Evolutionary conservation across 1,284 basidiomycete genomes (phyloP).

Genomic region (Gomphus bonarii): DNA sequence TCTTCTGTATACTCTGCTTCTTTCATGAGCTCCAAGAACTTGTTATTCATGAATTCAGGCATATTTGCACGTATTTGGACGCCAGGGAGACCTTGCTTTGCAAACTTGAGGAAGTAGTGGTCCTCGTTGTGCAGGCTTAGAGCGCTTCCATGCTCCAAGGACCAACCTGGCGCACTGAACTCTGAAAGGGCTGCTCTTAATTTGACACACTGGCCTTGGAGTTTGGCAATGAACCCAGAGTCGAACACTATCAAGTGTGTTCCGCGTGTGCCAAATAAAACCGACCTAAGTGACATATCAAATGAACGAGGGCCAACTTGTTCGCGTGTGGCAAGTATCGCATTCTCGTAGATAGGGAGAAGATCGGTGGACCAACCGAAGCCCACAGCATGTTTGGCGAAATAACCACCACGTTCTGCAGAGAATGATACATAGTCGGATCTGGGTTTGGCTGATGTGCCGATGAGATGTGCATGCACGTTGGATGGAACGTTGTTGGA

Average conservation of each 20-base stretch:
- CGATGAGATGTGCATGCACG: not conserved
- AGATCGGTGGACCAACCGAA: not conserved
- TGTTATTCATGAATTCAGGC: not conserved
- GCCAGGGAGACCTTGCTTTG: not conserved
- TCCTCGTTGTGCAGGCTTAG: not conserved
- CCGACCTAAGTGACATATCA: not conserved
- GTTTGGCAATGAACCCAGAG: not conserved
- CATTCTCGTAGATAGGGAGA: not conserved
- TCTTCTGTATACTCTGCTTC: not conserved
- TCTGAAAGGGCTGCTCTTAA: not conserved
- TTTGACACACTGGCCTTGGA: not conserved
- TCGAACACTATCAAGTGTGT: not conserved
- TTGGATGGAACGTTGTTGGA: not conserved
- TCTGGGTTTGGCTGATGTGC: not conserved
- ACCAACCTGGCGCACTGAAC: not conserved
- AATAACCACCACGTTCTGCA: not conserved
- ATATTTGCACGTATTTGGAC: not conserved
- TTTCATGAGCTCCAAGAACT: not conserved
- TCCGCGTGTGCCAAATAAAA: not conserved
- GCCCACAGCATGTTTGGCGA: not conserved
- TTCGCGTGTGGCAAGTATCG: not conserved
- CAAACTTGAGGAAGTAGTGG: not conserved
- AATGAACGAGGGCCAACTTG: not conserved
- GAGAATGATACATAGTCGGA: not conserved
- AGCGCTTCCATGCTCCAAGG: not conserved